Evolutionary conservation across 1,284 basidiomycete species (phyloP).

Genomic region (Tilletia indica): DNA sequence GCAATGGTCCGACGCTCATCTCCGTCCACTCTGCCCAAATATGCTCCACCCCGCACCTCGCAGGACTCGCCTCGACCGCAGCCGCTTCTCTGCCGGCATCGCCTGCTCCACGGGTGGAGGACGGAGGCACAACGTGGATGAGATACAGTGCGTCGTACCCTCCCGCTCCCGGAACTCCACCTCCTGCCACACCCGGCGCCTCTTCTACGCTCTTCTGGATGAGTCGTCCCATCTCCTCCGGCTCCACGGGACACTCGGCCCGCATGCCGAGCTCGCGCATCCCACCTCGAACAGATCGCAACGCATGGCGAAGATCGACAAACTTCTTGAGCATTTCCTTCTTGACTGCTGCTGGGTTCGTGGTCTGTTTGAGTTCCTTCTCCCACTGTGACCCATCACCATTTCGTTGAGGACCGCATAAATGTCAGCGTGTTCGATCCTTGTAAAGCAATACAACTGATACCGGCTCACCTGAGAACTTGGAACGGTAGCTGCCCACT

Average conservation of each 20-base stretch:
- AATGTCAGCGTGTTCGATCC: not conserved
- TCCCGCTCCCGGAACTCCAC: slow-evolving; percentile 94
- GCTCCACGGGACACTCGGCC: slow-evolving; percentile 85
- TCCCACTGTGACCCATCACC: not conserved
- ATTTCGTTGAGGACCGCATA: not conserved
- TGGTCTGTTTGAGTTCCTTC: not conserved
- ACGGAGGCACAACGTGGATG: slow-evolving; percentile 57
- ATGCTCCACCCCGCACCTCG: slow-evolving; percentile 62
- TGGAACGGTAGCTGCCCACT: slow-evolving; percentile 47
- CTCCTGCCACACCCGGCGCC: slow-evolving; percentile 81
- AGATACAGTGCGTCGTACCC: slow-evolving; percentile 97
- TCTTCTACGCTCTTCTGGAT: slow-evolving; percentile 72
- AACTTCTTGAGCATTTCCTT: slow-evolving; percentile 25
- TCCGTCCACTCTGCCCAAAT: slow-evolving; percentile 74
- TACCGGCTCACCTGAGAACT: slow-evolving; percentile 20
- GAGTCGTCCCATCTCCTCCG: slow-evolving; percentile 80
- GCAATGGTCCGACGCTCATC: slow-evolving; percentile 75
- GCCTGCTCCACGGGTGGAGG: not conserved
- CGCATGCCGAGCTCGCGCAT: slow-evolving; percentile 85
- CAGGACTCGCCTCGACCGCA: slow-evolving; percentile 50
- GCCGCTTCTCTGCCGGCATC: slow-evolving; percentile 26
- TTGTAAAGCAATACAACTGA: not conserved
- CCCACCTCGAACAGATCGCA: slow-evolving; percentile 70
- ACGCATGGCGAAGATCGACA: slow-evolving; percentile 44
- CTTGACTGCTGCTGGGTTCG: not conserved